Conservation (phyloP, 495 filamentous ascomycete species). For the Niebla homalea region DNA sequence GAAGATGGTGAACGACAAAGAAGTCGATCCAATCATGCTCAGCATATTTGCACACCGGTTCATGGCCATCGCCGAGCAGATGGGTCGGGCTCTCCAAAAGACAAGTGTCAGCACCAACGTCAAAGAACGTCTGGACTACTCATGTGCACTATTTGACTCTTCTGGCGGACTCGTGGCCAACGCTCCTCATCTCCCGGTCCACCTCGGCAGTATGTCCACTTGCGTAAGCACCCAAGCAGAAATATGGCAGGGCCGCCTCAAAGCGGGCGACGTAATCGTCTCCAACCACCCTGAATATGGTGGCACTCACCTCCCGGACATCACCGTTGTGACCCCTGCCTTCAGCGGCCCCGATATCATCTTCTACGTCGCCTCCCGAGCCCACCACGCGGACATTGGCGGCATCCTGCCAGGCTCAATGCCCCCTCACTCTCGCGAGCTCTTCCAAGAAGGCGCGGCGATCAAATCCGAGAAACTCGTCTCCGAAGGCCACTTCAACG, state of each 20-base stretch:
- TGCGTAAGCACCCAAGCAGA: conserved; percentile 86
- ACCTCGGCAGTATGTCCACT: conserved; percentile 88
- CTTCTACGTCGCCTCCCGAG: conserved; percentile 91
- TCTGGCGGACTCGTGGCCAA: conserved; percentile 90
- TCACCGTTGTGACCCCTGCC: conserved; percentile 87
- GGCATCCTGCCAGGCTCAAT: conserved; percentile 93
- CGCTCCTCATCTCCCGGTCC: conserved; percentile 86
- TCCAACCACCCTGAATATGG: conserved; percentile 94
- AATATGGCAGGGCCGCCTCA: conserved; percentile 82
- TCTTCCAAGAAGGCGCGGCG: conserved; percentile 88
- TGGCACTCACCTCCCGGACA: conserved; percentile 79
- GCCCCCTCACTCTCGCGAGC: conserved; percentile 86
- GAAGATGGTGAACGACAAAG: conserved; percentile 23
- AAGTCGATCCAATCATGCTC: conserved; percentile 75
- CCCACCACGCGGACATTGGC: conserved; percentile 94
- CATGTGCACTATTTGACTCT: conserved; percentile 86
- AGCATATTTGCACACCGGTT: conserved; percentile 94
- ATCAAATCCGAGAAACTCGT: conserved; percentile 94
- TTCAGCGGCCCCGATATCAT: conserved; percentile 81
- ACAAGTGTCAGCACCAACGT: conserved; percentile 97
- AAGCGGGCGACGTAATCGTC: conserved; percentile 85
- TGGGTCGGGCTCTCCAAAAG: conserved; percentile 92
- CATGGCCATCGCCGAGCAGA: conserved; percentile 98
- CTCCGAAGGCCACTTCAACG: conserved; percentile 77
- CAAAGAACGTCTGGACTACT: conserved; percentile 94